Evolutionary conservation across 2,329 filamentous ascomycete genomes (phyloP), one percentile per base, ranked within the genome.

Genomic region (Neurospora crassa): DNA sequence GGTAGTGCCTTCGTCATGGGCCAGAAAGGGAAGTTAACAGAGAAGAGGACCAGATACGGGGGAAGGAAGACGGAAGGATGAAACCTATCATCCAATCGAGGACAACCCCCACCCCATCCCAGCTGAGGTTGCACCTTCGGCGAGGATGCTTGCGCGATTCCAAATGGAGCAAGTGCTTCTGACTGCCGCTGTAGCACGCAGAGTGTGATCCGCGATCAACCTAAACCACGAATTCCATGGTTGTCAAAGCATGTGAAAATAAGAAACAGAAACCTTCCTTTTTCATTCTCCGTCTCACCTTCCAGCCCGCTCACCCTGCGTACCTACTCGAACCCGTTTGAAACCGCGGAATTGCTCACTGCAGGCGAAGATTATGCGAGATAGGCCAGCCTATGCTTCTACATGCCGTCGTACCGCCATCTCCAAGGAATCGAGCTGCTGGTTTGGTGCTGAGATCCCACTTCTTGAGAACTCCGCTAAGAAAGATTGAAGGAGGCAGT

Each of bases 71-170:
- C 29, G 5, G 29, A 29, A 29, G 29, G 29, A 29, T 29, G 29
- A 29, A 29, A 29, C 29, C 29, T 29, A 29, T 29, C 3, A 29
- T 29, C 29, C 29, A 29, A 29, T 29, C 29, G 24, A 59, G 34
- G 53, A 18, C 29, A 63, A 34, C 16, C 53, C 24, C 24, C 24
- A 18, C 29, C 47, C 47, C 47, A 59, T 3, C 29, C 24, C 24
- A 18, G 8, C 3, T 18, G 24, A 34, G 53, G 53, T 63, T 63
- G 53, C 24, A 24, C 34, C 29, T 70, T 75, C 73, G 74, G 74
- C 70, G 70, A 43, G 40, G 40, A 71, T 71, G 40, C 24, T 40
- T 73, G 74, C 72, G 74, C 70, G 67, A 12, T 74, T 75, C 68
- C 75, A 34, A 29, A 68, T 40, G 68, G 68, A 43, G 70, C 14